Conservation (phyloP, 2,329 filamentous ascomycete genomes). For the Stenocarpella maydis region DNA sequence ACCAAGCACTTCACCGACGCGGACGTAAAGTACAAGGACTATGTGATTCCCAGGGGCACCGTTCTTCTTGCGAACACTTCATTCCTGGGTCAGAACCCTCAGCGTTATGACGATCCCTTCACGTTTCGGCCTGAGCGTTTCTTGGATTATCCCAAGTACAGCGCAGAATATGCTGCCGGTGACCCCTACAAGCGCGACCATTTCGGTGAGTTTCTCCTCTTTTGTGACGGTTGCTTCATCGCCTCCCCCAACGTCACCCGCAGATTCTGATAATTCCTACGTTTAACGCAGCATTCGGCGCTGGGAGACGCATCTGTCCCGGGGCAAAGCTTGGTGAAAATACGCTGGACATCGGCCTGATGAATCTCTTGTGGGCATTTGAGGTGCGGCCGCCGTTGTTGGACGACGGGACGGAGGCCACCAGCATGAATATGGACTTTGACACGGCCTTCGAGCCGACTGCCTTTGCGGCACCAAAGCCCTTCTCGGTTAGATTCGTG, state of each 20-base stretch:
- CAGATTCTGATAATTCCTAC: too few relatives aligned
- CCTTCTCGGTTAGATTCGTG: slow-evolving; percentile 18
- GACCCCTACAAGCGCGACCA: slow-evolving; percentile 47
- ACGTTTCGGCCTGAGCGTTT: slow-evolving; percentile 38
- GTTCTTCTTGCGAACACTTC: slow-evolving; percentile 48
- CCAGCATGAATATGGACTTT: slow-evolving; percentile 2
- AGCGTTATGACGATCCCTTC: slow-evolving; percentile 36
- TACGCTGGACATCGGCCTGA: slow-evolving; percentile 43
- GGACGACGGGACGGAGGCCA: neutral
- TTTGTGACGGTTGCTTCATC: neutral
- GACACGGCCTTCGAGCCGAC: slow-evolving; percentile 23
- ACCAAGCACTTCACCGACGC: slow-evolving; percentile 53
- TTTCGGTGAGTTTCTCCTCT: slow-evolving; percentile 40
- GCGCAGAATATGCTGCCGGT: slow-evolving; percentile 39
- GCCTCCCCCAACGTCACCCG: too few relatives aligned
- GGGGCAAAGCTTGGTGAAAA: slow-evolving; percentile 57
- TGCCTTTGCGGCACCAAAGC: slow-evolving; percentile 9
- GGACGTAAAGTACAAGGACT: slow-evolving; percentile 54
- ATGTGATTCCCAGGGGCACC: slow-evolving; percentile 54
- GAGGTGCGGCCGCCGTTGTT: slow-evolving; percentile 2
- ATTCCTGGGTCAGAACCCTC: slow-evolving; percentile 38
- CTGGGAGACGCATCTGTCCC: slow-evolving; percentile 54
- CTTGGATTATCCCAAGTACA: slow-evolving; percentile 33
- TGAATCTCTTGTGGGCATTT: slow-evolving; percentile 22
- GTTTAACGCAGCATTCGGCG: slow-evolving; percentile 46